A percentile compares a stretch with the other conserved stretches of the same genome.
Evolutionary conservation across 139 green algal species (phyloP).

Genomic region (Tetratostichococcus sp.): DNA sequence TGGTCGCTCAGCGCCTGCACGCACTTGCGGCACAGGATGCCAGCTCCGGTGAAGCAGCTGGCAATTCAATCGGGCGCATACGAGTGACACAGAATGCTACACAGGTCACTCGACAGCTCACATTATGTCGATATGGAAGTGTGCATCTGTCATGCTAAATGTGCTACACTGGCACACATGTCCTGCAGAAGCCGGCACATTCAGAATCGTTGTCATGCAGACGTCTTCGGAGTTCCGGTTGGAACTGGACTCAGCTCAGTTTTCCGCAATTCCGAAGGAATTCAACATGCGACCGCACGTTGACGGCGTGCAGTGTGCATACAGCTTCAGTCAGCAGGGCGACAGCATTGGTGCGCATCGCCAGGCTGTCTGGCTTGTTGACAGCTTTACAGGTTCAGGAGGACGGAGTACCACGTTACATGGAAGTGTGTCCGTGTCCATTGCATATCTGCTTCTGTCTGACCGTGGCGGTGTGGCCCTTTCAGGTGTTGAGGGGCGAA

Average conservation of each 20-base stretch:
- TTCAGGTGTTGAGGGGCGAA: constrained; percentile 3
- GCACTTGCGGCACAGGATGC: neutral
- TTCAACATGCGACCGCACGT: neutral
- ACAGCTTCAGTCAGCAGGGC: neutral
- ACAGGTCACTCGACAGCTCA: neutral
- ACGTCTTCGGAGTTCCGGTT: neutral
- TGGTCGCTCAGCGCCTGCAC: neutral
- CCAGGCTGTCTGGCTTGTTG: neutral
- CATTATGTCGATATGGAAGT: neutral
- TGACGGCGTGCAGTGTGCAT: neutral
- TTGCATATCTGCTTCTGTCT: no score
- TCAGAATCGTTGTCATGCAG: neutral
- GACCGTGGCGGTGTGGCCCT: no score
- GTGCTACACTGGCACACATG: no score
- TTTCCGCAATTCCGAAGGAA: neutral
- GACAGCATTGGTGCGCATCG: neutral
- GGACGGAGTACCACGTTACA: no score
- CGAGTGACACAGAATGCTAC: neutral
- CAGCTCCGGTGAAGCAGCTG: neutral
- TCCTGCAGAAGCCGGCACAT: no score
- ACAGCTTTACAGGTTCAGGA: no score
- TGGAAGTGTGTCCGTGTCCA: no score
- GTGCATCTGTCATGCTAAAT: no score
- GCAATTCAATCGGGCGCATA: neutral
- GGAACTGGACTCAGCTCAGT: neutral